Conservation (phyloP, 495 filamentous ascomycete species). For the Hyaloscypha hepaticicola region DNA sequence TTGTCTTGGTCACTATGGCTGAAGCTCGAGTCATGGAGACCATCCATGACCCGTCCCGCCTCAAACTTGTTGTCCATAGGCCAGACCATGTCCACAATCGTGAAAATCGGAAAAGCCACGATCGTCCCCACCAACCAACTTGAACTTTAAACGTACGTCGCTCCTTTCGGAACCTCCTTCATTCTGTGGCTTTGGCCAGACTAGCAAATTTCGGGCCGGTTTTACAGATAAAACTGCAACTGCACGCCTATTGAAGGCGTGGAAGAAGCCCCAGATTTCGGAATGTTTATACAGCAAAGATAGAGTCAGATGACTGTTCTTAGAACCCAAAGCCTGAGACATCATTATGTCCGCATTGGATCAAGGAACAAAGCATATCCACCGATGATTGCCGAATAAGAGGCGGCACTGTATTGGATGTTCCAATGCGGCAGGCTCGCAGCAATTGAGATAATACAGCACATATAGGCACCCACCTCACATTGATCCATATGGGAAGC, state of each 20-base stretch:
- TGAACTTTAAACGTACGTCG: constrained; percentile 21
- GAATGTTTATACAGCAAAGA: constrained; percentile 7
- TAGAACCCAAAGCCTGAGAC: constrained; percentile 38
- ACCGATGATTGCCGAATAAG: constrained; percentile 45
- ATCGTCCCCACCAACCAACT: constrained; percentile 22
- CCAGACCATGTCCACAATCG: constrained; percentile 15
- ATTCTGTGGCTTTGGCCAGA: constrained; percentile 19
- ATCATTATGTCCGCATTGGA: constrained; percentile 48
- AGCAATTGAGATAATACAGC: constrained; percentile 40
- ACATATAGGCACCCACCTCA: constrained; percentile 39
- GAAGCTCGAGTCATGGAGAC: constrained; percentile 10
- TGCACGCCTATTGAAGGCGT: constrained; percentile 11
- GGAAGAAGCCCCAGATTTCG: constrained; percentile 16
- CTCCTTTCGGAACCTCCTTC: constrained; percentile 13
- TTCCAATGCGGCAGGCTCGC: constrained; percentile 51
- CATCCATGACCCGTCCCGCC: constrained; percentile 16
- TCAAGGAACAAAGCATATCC: constrained; percentile 49
- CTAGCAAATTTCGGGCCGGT: constrained; percentile 9
- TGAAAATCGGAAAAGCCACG: constrained; percentile 17
- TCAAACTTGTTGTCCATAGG: constrained; percentile 18
- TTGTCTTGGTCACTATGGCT: constrained; percentile 10
- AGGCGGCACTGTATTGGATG: constrained; percentile 45
- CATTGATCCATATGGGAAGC: constrained; percentile 45
- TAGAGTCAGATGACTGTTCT: constrained; percentile 16
- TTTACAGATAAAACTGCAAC: constrained; percentile 10